phyloP scores from a whole-genome alignment of 2,329 filamentous ascomycete genomes.

The Fusarium metavorans region DNA sequence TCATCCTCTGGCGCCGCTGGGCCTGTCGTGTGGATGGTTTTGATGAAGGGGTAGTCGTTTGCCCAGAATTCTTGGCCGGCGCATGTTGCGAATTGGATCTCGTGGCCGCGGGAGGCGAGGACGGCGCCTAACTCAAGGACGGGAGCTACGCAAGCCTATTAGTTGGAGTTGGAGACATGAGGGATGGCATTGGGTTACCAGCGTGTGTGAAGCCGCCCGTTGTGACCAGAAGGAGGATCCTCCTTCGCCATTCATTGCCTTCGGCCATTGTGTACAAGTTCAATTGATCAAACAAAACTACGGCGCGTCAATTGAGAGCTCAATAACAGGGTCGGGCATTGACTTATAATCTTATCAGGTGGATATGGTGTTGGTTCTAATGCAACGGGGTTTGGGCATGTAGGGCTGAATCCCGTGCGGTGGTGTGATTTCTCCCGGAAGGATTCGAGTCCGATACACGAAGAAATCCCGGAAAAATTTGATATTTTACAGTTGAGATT shows the following conservation, averaged over 20 bases:
- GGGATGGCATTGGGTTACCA: constrained; percentile 28
- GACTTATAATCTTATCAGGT: not conserved
- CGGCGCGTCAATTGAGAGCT: not conserved
- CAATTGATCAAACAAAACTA: not conserved
- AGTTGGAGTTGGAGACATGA: not conserved
- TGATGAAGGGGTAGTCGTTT: constrained; percentile 47
- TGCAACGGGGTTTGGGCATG: not conserved
- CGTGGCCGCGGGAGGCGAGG: constrained; percentile 50
- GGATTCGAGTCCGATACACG: not conserved
- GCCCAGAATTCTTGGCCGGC: constrained; percentile 52
- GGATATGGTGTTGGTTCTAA: constrained; percentile 12
- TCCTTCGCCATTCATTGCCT: constrained; percentile 19
- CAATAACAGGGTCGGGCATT: not conserved
- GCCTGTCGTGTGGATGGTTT: constrained; percentile 48
- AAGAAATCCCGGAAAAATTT: not conserved
- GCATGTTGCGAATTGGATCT: constrained; percentile 54
- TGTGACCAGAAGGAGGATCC: constrained; percentile 50
- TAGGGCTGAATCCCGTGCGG: constrained; percentile 12
- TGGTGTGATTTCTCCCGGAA: not conserved
- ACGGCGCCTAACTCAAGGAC: constrained; percentile 52
- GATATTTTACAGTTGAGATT: not conserved
- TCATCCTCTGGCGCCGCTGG: constrained; percentile 44
- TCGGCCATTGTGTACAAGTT: constrained; percentile 26
- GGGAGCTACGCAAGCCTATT: constrained; percentile 41
- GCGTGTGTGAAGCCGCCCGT: constrained; percentile 54